Base-by-base conservation (phyloP, 768 basidiomycete genomes). In the Gautieria morchelliformis region DNA sequence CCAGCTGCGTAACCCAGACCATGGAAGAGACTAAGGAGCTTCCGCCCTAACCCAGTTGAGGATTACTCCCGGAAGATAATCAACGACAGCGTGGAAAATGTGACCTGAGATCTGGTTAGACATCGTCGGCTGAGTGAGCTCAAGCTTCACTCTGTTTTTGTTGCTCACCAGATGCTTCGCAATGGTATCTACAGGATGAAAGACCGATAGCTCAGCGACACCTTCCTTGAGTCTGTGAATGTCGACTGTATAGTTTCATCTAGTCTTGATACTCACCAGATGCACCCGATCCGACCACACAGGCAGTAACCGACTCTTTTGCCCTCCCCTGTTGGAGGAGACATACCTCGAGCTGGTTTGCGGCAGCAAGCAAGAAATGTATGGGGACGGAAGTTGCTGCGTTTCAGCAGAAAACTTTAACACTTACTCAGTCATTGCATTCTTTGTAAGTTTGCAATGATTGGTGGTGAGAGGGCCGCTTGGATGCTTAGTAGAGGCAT, bases 101-200 rank as follows among this genome's bases (percentile, higher is more conserved):
- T 81, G 45, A 84, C 84, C 88, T 89, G 52, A 44, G 55, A 46
- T 51, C 53, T 24, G 14, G 30, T 30, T 55, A n/a, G 40, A 49
- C 4, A 37, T 37, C 35, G 10, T 37, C 35, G 35, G 10, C 35
- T 37, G 35, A 37, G 10, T 37, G 4, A 37, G 35, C 35, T 14
- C 9, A 14, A 37, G 35, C 35, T 37, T 9, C 57, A 84, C 90
- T 78, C 87, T 89, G 60, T 78, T 76, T 76, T 93, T 93, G 81
- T 97, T 96, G 70, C 91, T 94, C 95, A 99, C 98, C 53, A 99
- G 71, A 37, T 96, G 87, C 71, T 99, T 99, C n/a, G 96, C 93
- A 55, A 97, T 85, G 1, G 96, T 99, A 72, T 99, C 93, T 20
- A 93, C 89, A 19, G 93, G 93, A 69, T 96, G 93, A 75, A 97